phyloP scores from a whole-genome alignment of 257 asterid genomes.

The Jacaranda mimosifolia region DNA sequence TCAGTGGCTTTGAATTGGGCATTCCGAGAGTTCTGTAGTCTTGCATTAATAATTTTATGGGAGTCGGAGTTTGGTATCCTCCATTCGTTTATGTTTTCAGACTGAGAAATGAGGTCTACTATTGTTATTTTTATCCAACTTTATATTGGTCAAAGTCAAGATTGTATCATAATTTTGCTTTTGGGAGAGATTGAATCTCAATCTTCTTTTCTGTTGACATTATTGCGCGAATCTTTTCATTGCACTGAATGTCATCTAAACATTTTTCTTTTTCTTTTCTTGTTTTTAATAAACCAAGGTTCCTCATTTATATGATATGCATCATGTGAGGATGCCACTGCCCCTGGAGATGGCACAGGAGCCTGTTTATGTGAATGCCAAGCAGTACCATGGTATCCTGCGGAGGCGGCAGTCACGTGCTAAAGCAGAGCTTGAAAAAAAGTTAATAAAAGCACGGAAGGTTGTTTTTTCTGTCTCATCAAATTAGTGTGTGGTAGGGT shows the following conservation, averaged over 20 bases:
- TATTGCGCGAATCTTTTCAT: no score
- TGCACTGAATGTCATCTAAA: no score
- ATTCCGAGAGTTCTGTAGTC: neutral
- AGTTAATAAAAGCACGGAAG: constrained; percentile 81
- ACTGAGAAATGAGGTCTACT: neutral
- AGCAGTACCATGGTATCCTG: constrained; percentile 86
- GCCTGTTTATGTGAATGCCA: constrained; percentile 93
- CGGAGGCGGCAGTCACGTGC: constrained; percentile 92
- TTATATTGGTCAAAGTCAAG: neutral
- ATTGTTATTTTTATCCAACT: neutral
- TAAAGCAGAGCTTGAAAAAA: constrained; percentile 88
- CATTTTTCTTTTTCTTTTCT: no score
- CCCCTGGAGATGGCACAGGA: constrained; percentile 87
- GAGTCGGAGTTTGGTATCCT: neutral
- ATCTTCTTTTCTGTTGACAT: neutral
- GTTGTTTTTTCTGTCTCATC: constrained; percentile 33
- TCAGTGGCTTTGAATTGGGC: neutral
- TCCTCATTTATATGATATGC: constrained; percentile 70
- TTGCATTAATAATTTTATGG: neutral
- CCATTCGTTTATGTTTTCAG: neutral
- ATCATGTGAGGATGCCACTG: constrained; percentile 82
- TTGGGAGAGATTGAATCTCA: neutral
- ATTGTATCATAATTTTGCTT: neutral
- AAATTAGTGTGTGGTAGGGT: neutral
- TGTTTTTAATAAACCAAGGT: constrained; percentile 48